phyloP scores from a whole-genome alignment of 805 yeast genomes.

The Pichia gijzeniarum region DNA sequence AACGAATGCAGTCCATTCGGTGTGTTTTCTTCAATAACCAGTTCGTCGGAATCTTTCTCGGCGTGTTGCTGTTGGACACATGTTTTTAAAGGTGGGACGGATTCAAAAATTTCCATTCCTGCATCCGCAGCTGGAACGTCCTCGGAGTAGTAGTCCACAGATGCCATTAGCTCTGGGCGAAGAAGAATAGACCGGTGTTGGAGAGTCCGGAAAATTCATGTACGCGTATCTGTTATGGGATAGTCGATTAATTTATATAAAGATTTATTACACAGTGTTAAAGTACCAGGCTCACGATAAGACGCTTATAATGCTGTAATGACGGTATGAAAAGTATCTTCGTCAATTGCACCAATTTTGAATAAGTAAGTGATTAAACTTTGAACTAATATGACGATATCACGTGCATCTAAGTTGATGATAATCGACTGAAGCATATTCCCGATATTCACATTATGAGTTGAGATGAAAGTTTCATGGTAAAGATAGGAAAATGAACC shows the following conservation, averaged over 20 bases:
- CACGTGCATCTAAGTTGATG: slow-evolving; percentile 58
- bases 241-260: no score
- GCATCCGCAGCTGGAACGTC: slow-evolving; percentile 17
- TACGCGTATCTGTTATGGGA: no score
- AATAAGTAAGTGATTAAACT: slow-evolving; percentile 51
- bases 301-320: slow-evolving; percentile 6
- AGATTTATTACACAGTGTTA: background rate
- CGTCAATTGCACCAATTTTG: slow-evolving; percentile 36
- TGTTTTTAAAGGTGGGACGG: slow-evolving; percentile 3
- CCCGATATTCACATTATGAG: slow-evolving; percentile 65
- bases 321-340: slow-evolving; percentile 30
- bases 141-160: slow-evolving; percentile 23
- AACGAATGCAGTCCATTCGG: background rate
- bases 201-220: no score
- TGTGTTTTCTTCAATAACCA: slow-evolving; percentile 3
- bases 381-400: slow-evolving; percentile 56
- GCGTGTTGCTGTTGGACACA: background rate
- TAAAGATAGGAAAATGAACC: slow-evolving; percentile 91
- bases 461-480: slow-evolving; percentile 84
- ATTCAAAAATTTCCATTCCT: slow-evolving; percentile 22
- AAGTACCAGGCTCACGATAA: no score
- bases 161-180: no score
- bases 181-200: no score
- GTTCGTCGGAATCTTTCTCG: background rate
- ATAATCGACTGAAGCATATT: slow-evolving; percentile 69